phyloP scores from a whole-genome alignment of 176 grass and related monocot genomes.

The Canna indica region DNA sequence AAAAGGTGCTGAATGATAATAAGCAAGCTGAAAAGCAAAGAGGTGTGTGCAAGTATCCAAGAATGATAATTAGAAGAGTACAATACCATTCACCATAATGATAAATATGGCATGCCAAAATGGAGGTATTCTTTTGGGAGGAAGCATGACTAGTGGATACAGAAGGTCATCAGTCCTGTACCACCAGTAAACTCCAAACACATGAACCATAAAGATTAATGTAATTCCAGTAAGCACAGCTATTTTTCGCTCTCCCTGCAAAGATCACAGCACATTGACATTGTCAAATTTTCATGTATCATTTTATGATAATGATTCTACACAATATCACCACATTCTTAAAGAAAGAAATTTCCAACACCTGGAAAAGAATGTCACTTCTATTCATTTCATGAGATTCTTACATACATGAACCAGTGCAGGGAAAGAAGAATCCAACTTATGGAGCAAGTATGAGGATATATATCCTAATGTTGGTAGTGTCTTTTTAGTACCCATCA shows the following conservation, averaged over 20 bases:
- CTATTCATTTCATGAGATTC: not conserved
- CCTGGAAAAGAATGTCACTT: not conserved
- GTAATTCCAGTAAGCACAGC: constrained; percentile 69
- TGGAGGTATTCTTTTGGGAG: constrained; percentile 88
- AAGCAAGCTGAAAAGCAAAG: not conserved
- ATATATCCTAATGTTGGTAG: too few relatives aligned
- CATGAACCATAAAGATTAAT: constrained; percentile 74
- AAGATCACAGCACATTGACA: constrained; percentile 5
- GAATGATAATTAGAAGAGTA: not conserved
- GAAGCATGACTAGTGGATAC: constrained; percentile 87
- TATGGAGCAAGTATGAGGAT: too few relatives aligned
- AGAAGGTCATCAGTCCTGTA: constrained; percentile 77
- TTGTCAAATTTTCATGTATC: not conserved
- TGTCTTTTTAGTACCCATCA: too few relatives aligned
- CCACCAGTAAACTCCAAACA: constrained; percentile 98
- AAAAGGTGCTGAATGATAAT: too few relatives aligned
- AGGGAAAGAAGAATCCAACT: not conserved
- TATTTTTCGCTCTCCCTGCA: constrained; percentile 87
- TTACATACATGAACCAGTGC: not conserved
- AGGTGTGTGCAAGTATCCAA: not conserved
- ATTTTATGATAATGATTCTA: not conserved
- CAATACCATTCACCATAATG: constrained; percentile 95
- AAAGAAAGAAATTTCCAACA: not conserved
- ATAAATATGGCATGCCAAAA: constrained; percentile 99
- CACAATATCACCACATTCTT: not conserved